Evolutionary conservation across 202 grass and related monocot genomes (phyloP).

Genomic region (Zizania palustris): DNA sequence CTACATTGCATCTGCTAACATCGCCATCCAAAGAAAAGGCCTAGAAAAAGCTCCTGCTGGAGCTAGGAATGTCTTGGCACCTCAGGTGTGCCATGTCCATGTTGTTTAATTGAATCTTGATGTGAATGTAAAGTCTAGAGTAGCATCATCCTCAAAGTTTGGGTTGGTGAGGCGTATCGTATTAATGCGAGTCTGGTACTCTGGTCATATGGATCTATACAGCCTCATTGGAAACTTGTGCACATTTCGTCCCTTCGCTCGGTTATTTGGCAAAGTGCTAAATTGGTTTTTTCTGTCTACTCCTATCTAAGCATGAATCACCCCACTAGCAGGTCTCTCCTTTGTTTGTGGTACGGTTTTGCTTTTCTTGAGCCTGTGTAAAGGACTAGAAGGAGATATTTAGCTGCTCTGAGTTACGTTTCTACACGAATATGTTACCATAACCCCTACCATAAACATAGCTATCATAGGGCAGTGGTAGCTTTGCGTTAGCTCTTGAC

Average conservation of each 20-base stretch:
- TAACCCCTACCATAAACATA: not conserved
- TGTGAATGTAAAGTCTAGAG: constrained; percentile 43
- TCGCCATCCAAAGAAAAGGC: constrained; percentile 78
- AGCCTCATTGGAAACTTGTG: not conserved
- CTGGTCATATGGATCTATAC: constrained; percentile 50
- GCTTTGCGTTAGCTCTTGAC: too few species aligned
- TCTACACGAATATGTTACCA: not conserved
- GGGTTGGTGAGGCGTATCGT: constrained; percentile 29
- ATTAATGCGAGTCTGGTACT: too few species aligned
- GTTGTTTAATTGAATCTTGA: constrained; percentile 33
- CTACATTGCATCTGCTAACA: constrained; percentile 71
- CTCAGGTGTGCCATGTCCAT: constrained; percentile 26
- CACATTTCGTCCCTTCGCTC: constrained; percentile 10
- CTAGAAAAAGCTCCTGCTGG: constrained; percentile 44
- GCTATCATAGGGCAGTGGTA: too few species aligned
- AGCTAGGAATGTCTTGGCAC: constrained; percentile 21
- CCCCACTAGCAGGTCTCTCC: not conserved
- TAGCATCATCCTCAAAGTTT: constrained; percentile 33
- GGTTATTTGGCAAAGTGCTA: not conserved
- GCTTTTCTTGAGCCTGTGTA: not conserved
- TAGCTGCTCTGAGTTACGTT: not conserved
- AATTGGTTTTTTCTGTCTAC: constrained; percentile 20
- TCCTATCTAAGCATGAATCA: not conserved
- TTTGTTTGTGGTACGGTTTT: not conserved
- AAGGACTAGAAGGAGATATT: not conserved